Evolutionary conservation across 208 protist genomes (phyloP).

Genomic region (Leptomonas seymouri): DNA sequence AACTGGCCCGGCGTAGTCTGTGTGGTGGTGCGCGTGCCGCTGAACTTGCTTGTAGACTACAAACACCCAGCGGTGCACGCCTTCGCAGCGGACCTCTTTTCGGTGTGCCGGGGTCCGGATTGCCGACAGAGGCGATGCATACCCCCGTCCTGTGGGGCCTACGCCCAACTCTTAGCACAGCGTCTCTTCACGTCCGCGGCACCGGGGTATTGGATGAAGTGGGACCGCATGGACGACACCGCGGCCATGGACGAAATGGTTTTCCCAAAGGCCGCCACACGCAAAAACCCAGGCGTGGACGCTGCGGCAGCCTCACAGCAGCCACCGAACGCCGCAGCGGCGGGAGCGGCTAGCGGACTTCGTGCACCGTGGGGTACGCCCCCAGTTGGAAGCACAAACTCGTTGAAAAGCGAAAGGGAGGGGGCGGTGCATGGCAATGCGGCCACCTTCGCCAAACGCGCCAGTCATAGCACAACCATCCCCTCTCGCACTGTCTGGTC

Average conservation of each 20-base stretch:
- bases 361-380: too few species aligned
- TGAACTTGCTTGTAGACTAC: slow-evolving; percentile 49
- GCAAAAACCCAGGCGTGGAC: background rate
- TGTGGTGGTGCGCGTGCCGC: slow-evolving; percentile 31
- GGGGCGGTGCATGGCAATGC: background rate
- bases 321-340: background rate
- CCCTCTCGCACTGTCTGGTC: slow-evolving; percentile 24
- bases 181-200: slow-evolving; percentile 31
- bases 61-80: slow-evolving; percentile 35
- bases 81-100: slow-evolving; percentile 27
- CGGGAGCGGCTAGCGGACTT: background rate
- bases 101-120: slow-evolving; percentile 8
- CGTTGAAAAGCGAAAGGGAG: background rate
- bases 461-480: background rate
- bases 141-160: slow-evolving; percentile 16
- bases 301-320: background rate
- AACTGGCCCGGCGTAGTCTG: slow-evolving; percentile 53
- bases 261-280: slow-evolving; percentile 1
- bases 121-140: slow-evolving; percentile 25
- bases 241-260: slow-evolving; percentile 38
- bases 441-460: background rate
- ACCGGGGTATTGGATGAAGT: slow-evolving; percentile 33
- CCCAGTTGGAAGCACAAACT: background rate
- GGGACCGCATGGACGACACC: slow-evolving; percentile 33
- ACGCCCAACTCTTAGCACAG: slow-evolving; percentile 19